These are phyloP conservation scores for Fusarium aywerte DNA, from an alignment of 2,329 filamentous ascomycete genomes.

Conservation along the genomic window DNA sequence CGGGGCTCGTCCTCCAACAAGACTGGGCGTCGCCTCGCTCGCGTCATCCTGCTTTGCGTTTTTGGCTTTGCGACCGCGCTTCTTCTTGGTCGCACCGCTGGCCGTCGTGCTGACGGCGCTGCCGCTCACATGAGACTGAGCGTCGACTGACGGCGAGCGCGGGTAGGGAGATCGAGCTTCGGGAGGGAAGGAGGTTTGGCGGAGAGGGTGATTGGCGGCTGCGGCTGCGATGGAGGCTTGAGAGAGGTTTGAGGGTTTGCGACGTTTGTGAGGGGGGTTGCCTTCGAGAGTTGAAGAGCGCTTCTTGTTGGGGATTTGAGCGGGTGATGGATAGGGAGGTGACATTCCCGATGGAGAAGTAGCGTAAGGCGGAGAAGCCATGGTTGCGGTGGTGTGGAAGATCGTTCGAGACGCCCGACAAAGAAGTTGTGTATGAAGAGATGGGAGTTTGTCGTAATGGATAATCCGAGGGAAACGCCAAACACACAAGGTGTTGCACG, in stretches of 20 bases:
- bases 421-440: not conserved
- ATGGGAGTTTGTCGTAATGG: not conserved
- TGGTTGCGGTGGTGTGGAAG: slow-evolving; percentile 40
- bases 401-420: slow-evolving; percentile 2
- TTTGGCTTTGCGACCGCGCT: slow-evolving; percentile 71
- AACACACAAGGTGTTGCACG: not conserved
- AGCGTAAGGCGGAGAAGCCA: slow-evolving; percentile 67
- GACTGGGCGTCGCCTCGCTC: slow-evolving; percentile 58
- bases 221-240: slow-evolving; percentile 61
- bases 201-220: slow-evolving; percentile 71
- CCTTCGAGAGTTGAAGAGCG: slow-evolving; percentile 66
- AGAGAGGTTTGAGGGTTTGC: slow-evolving; percentile 75
- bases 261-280: slow-evolving; percentile 68
- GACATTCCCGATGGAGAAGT: slow-evolving; percentile 65
- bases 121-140: slow-evolving; percentile 68
- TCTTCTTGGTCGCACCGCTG: slow-evolving; percentile 62
- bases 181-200: slow-evolving; percentile 84
- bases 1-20: slow-evolving; percentile 55
- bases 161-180: slow-evolving; percentile 66
- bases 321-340: slow-evolving; percentile 63
- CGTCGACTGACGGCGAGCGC: slow-evolving; percentile 74
- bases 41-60: slow-evolving; percentile 58
- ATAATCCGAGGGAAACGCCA: not conserved
- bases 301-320: slow-evolving; percentile 68
- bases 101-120: slow-evolving; percentile 63